Evolutionary conservation across 345 rosid genomes (phyloP).

Genomic region (Eucalyptus leucophloia): DNA sequence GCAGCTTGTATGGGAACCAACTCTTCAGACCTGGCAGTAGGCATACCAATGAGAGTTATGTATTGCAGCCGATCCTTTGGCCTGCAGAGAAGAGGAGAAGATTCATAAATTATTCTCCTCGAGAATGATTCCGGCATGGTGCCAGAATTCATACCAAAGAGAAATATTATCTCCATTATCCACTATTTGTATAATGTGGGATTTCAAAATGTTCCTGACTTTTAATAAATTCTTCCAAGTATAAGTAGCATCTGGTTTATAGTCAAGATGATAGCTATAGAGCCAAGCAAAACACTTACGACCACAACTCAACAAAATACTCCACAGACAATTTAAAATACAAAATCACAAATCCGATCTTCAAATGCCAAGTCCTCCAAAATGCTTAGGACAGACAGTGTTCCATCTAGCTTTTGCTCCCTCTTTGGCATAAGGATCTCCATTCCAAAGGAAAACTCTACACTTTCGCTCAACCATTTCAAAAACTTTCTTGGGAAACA

Average conservation of each 20-base stretch:
- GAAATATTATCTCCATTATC: not conserved
- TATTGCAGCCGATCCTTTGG: not conserved
- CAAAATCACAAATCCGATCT: too few relatives aligned
- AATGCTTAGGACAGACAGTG: too few relatives aligned
- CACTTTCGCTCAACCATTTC: too few relatives aligned
- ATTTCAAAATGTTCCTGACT: not conserved
- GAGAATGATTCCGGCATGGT: not conserved
- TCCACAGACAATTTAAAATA: too few relatives aligned
- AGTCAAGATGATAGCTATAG: not conserved
- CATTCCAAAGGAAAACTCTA: too few relatives aligned
- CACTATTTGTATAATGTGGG: not conserved
- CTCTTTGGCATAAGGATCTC: too few relatives aligned
- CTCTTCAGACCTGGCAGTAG: not conserved
- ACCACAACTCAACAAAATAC: too few relatives aligned
- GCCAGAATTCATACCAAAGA: not conserved
- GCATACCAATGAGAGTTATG: not conserved
- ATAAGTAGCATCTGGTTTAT: not conserved
- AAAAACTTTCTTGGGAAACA: too few relatives aligned
- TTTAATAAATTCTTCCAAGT: not conserved
- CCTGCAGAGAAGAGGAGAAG: not conserved
- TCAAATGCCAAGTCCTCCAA: too few relatives aligned
- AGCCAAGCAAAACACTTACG: not conserved
- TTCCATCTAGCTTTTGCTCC: too few relatives aligned
- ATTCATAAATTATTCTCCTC: rapidly evolving
- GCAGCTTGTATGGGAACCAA: not conserved